These are phyloP conservation scores for Thelonectria rubi DNA, from an alignment of 2,329 filamentous ascomycete species.

Conservation along the genomic window DNA sequence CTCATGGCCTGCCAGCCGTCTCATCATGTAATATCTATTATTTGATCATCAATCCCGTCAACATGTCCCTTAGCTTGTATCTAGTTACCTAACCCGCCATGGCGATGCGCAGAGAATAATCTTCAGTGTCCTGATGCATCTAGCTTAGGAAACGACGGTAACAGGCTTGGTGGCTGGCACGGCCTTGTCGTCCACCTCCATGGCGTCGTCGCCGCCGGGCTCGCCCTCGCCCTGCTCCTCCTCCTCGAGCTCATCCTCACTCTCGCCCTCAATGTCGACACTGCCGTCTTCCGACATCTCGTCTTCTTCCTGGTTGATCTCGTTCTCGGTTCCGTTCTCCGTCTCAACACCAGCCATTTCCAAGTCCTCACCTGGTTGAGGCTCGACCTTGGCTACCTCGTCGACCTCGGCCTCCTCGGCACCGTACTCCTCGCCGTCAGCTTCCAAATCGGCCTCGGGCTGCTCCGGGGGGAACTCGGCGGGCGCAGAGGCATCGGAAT, in stretches of 20 bases:
- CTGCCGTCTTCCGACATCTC: conserved; percentile 77
- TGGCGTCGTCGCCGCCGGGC: conserved; percentile 52
- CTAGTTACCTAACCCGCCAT: background rate
- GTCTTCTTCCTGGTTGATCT: conserved; percentile 67
- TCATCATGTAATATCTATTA: conserved; percentile 24
- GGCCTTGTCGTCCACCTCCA: conserved; percentile 61
- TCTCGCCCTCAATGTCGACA: conserved; percentile 82
- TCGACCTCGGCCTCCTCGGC: conserved; percentile 73
- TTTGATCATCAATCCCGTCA: background rate
- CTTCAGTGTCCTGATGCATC: background rate
- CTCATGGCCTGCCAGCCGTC: conserved; percentile 26
- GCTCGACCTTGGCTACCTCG: conserved; percentile 55
- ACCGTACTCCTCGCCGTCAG: conserved; percentile 90
- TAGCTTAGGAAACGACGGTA: conserved; percentile 46
- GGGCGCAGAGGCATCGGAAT: conserved; percentile 95
- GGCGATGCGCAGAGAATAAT: background rate
- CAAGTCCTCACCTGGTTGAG: conserved; percentile 68
- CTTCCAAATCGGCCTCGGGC: conserved; percentile 87
- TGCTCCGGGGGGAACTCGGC: conserved; percentile 97
- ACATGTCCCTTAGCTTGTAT: conserved; percentile 9
- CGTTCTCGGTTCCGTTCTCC: conserved; percentile 46
- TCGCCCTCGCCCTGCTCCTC: conserved; percentile 60
- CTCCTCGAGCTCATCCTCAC: conserved; percentile 75
- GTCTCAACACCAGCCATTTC: conserved; percentile 79
- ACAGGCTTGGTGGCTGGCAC: conserved; percentile 47